Percentiles rank a stretch among this genome's conserved stretches.
phyloP scores from a whole-genome alignment of 495 filamentous ascomycete species.

The Xylaria cubensis region DNA sequence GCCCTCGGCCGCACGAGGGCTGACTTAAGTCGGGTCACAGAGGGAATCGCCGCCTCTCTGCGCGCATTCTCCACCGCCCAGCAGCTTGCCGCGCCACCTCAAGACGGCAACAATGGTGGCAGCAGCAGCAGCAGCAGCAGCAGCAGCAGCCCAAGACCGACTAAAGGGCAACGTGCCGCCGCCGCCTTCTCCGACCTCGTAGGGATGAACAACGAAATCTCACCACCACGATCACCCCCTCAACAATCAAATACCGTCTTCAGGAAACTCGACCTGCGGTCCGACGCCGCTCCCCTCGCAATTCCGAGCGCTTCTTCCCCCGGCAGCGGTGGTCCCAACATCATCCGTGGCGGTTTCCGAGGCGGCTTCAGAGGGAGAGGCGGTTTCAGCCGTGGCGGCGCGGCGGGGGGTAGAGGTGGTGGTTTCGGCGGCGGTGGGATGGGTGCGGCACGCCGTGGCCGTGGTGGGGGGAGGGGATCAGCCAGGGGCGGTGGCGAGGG shows the following conservation, averaged over 20 bases:
- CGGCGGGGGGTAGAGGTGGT: not conserved
- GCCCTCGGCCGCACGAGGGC: constrained; percentile 33
- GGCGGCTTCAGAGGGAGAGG: constrained; percentile 29
- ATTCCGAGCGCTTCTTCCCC: not conserved
- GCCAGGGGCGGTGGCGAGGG: constrained; percentile 15
- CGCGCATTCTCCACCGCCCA: constrained; percentile 48
- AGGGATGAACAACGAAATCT: constrained; percentile 2
- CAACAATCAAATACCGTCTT: not conserved
- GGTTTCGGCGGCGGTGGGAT: not conserved
- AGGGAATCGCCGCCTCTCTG: constrained; percentile 51
- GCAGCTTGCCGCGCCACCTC: constrained; percentile 27
- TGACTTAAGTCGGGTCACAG: constrained; percentile 45
- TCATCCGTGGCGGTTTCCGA: constrained; percentile 35
- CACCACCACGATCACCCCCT: not conserved
- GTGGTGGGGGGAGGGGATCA: not conserved
- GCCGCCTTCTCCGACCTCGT: constrained; percentile 33
- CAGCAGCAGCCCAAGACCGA: constrained; percentile 4
- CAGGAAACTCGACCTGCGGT: constrained; percentile 5
- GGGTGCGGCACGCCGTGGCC: not conserved
- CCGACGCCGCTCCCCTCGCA: not conserved
- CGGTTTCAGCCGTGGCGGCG: not conserved
- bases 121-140: not conserved
- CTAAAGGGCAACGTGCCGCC: constrained; percentile 27
- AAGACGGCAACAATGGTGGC: constrained; percentile 24
- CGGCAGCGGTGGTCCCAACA: constrained; percentile 11